These are phyloP conservation scores for Candida hungchunana DNA, from an alignment of 805 yeast species.

Conservation along the genomic window DNA sequence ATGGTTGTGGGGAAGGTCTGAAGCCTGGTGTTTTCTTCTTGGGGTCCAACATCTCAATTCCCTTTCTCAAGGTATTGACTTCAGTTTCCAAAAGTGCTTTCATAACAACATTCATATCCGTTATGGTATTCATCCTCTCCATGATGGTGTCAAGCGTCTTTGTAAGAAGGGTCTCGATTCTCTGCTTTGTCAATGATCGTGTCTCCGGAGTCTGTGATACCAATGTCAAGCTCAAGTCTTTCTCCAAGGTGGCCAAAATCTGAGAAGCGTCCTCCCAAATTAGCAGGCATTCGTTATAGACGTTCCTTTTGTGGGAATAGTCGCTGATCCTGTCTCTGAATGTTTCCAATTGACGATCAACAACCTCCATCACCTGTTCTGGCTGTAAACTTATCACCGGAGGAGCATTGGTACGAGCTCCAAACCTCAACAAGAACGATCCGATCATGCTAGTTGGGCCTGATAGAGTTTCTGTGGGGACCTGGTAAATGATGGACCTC, in stretches of 20 bases:
- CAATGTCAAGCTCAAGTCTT: constrained; percentile 17
- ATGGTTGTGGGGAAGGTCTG: constrained; percentile 12
- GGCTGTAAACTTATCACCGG: constrained; percentile 5
- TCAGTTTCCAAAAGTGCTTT: constrained; percentile 17
- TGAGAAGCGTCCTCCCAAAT: constrained; percentile 22
- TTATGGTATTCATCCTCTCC: constrained; percentile 10
- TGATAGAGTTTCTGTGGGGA: constrained; percentile 1
- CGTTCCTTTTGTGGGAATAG: constrained; percentile 10
- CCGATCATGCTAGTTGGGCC: constrained; percentile 11
- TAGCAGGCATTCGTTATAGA: constrained; percentile 16
- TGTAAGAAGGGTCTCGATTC: constrained; percentile 5
- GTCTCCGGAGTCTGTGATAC: constrained; percentile 8
- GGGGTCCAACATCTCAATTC: constrained; percentile 16
- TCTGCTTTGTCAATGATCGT: constrained; percentile 5
- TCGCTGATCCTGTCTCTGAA: constrained; percentile 14
- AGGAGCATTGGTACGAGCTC: constrained; percentile 10
- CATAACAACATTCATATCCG: constrained; percentile 12
- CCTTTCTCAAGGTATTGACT: constrained; percentile 14
- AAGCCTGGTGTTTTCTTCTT: constrained; percentile 2
- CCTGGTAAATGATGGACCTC: constrained; percentile 19
- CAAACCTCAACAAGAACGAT: constrained; percentile 16
- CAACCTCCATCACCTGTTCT: constrained; percentile 16
- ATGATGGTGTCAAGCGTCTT: constrained; percentile 9
- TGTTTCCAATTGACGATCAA: constrained; percentile 20
- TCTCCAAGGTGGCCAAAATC: constrained; percentile 18